Evolutionary conservation across 345 rosid genomes (phyloP).

Genomic region (Litchi chinensis): DNA sequence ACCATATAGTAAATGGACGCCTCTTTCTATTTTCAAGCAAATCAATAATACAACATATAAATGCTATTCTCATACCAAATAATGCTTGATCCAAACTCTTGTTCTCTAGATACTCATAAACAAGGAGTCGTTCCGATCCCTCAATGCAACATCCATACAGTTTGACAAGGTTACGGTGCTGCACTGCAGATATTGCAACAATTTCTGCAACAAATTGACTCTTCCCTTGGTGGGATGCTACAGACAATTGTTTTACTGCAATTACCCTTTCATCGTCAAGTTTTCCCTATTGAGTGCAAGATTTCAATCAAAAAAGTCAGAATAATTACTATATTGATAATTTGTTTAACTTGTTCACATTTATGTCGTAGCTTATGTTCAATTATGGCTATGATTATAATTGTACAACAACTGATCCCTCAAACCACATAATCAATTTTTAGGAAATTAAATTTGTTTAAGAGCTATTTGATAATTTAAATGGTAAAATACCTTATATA

Average conservation of each 20-base stretch:
- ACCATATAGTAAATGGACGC: background rate
- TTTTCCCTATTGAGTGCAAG: conserved; percentile 11
- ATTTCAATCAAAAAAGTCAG: background rate
- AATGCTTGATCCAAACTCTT: conserved; percentile 59
- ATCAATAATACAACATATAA: background rate
- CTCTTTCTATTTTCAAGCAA: conserved; percentile 16
- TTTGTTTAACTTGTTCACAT: background rate
- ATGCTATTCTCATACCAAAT: conserved; percentile 30
- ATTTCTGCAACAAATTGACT: conserved; percentile 28
- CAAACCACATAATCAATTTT: too few relatives aligned
- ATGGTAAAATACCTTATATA: conserved; percentile 55
- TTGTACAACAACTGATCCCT: background rate
- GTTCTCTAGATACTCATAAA: conserved; percentile 53
- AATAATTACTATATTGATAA: background rate
- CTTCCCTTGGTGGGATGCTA: conserved; percentile 27
- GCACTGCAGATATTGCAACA: conserved; percentile 33
- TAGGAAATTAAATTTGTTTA: too few relatives aligned
- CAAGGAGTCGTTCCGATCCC: conserved; percentile 47
- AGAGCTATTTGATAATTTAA: background rate
- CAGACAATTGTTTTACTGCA: conserved; percentile 20
- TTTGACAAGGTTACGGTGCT: conserved; percentile 64
- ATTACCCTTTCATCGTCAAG: conserved; percentile 12
- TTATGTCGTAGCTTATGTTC: background rate
- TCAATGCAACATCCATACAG: conserved; percentile 55
- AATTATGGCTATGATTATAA: background rate